phyloP scores from a whole-genome alignment of 2,329 filamentous ascomycete species.

The Fusarium sp. region DNA sequence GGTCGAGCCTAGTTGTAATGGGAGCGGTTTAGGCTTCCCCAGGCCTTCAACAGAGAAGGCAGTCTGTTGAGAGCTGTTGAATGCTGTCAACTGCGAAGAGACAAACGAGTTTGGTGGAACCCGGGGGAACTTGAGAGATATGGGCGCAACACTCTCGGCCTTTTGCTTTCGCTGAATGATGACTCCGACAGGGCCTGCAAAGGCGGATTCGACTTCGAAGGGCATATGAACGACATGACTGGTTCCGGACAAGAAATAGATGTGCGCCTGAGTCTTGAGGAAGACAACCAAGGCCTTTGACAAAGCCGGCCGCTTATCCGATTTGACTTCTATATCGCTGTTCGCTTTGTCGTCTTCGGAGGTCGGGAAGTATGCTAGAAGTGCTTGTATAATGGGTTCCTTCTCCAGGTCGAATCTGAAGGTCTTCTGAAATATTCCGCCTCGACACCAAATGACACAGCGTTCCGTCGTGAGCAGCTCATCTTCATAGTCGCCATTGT shows the following conservation, averaged over 20 bases:
- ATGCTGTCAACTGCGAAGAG: constrained; percentile 72
- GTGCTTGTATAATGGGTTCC: constrained; percentile 85
- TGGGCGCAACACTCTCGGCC: constrained; percentile 60
- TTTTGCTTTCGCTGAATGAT: constrained; percentile 85
- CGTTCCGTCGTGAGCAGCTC: constrained; percentile 82
- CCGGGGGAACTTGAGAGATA: constrained; percentile 67
- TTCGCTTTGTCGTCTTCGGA: constrained; percentile 53
- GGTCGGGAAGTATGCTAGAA: constrained; percentile 84
- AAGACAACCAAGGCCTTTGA: constrained; percentile 87
- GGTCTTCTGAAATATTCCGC: constrained; percentile 83
- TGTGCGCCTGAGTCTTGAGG: constrained; percentile 90
- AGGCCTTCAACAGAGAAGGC: constrained; percentile 69
- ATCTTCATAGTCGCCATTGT: constrained; percentile 69
- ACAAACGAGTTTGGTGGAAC: constrained; percentile 88
- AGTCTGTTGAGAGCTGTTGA: constrained; percentile 63
- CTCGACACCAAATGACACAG: constrained; percentile 90
- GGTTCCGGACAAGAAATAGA: constrained; percentile 90
- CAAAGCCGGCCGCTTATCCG: constrained; percentile 46
- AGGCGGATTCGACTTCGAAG: constrained; percentile 91
- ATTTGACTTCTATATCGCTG: constrained; percentile 11
- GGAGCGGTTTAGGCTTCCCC: constrained; percentile 66
- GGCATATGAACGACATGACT: constrained; percentile 93
- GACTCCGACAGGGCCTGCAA: constrained; percentile 84
- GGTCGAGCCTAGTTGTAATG: constrained; percentile 63
- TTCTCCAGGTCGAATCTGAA: constrained; percentile 90